Base-by-base conservation (phyloP, 2,329 filamentous ascomycete species). In the Microdochium bolleyi region DNA sequence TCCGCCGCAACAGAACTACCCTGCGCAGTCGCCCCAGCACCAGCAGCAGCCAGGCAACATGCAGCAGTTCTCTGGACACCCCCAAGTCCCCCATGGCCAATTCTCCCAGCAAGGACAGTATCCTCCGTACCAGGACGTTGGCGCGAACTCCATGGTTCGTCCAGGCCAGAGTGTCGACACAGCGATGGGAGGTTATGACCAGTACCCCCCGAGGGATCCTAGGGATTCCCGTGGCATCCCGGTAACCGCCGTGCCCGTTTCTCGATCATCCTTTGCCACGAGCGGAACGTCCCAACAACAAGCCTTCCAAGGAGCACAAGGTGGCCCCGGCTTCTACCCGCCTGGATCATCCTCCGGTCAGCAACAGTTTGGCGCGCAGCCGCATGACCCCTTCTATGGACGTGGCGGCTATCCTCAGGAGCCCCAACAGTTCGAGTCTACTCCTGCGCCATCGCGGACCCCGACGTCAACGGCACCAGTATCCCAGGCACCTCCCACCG, bases 371-470 rank as follows among this genome's bases (percentile, higher is more conserved):
- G 41, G 41, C 7, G 69, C 71, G 58, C 77, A 77, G 61, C 72
- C 77, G 55, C 64, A 71, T 64, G 79, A 82, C 65, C 70, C 78
- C 48, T 75, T 76, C 58, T 80, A 78, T 60, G 78, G 78, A 71
- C 80, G 80, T 74, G 79, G 81, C 80, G 76, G 76, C 77, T 84
- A 78, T 46, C 41, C 41, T 24, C 41, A 46, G 41, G 41, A 46
- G 14, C 9, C 19, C 3, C 41, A 46, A 68, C 75, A 78, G 71
- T 81, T 78, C 75, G 77, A 78, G 56, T 70, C 70, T 58, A 61
- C 70, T 64, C 72, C 73, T 58, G 62, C 62, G 54, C 69, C 67
- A 55, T 57, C 61, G 46, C 63, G 63, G 57, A 55, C 51, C 49
- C 56, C 64, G 55, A 56, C 41, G 41, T 21, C 62, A 41, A 53